phyloP scores from a whole-genome alignment of 2,329 filamentous ascomycete species.

The Xylaria sp. region DNA sequence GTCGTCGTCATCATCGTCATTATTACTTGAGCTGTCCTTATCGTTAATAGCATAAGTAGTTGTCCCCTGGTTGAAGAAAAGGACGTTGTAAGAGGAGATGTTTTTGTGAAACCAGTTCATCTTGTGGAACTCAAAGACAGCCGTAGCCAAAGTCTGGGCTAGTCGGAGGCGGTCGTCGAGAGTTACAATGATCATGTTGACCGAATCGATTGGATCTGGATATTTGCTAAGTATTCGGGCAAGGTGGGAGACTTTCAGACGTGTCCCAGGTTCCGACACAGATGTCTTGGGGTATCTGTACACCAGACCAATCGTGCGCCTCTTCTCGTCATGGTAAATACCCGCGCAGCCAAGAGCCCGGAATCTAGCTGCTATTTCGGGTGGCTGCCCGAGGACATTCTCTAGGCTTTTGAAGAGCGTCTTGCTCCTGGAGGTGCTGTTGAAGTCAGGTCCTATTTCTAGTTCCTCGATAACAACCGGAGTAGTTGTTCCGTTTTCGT shows the following conservation, averaged over 20 bases:
- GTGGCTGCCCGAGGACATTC: background rate
- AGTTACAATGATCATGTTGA: background rate
- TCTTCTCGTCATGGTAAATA: background rate
- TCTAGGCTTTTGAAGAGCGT: background rate
- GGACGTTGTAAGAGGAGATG: background rate
- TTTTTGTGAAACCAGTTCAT: constrained; percentile 3
- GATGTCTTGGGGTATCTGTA: background rate
- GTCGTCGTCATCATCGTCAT: background rate
- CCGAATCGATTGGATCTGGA: background rate
- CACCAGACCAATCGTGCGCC: background rate
- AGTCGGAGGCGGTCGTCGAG: background rate
- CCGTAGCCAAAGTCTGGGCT: background rate
- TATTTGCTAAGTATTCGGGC: background rate
- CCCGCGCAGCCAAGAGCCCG: background rate
- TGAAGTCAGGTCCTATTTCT: background rate
- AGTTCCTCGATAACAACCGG: background rate
- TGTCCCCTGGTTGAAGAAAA: background rate
- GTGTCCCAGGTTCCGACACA: background rate
- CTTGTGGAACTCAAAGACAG: background rate
- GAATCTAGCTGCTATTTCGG: background rate
- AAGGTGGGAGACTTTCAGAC: background rate
- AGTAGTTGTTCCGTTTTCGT: background rate
- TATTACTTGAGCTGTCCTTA: background rate
- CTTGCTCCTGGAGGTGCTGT: background rate
- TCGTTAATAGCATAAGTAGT: background rate